Evolutionary conservation across 192 early-diverging fungal species (phyloP).

Genomic region (Umbelopsis ramanniana): DNA sequence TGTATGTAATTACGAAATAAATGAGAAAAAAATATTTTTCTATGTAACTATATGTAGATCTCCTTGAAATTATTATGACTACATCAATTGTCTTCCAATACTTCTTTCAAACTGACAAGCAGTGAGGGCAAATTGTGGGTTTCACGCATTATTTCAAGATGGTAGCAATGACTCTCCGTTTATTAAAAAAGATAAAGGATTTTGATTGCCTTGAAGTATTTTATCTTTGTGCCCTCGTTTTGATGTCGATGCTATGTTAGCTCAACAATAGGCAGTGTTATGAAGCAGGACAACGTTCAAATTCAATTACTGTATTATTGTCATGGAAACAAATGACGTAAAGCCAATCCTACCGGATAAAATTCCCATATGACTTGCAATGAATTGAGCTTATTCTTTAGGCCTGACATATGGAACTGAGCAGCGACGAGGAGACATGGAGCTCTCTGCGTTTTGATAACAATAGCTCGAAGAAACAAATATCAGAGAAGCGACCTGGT

Average conservation of each 20-base stretch:
- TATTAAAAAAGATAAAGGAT: not conserved
- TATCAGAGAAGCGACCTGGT: conserved; percentile 10
- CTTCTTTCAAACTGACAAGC: no score
- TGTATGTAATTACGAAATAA: not conserved
- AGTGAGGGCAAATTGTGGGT: not conserved
- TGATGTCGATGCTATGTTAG: no score
- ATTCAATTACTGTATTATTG: no score
- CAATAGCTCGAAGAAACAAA: not conserved
- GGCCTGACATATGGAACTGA: conserved; percentile 8
- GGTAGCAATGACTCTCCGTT: not conserved
- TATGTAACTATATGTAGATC: not conserved
- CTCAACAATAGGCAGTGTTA: no score
- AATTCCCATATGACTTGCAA: no score
- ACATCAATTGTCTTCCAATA: no score
- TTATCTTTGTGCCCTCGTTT: no score
- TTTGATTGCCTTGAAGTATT: no score
- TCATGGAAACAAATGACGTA: no score
- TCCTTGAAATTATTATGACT: no score
- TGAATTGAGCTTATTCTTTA: not conserved
- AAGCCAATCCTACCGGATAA: no score
- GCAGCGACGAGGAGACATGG: conserved; percentile 22
- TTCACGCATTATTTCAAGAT: not conserved
- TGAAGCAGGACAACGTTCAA: not conserved
- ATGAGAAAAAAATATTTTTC: not conserved
- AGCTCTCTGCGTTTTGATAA: conserved; percentile 10